Percentiles rank a stretch among this genome's conserved stretches.
These are phyloP conservation scores for Aspergillus pseudotamarii DNA, from an alignment of 2,329 filamentous ascomycete genomes.

Conservation along the genomic window DNA sequence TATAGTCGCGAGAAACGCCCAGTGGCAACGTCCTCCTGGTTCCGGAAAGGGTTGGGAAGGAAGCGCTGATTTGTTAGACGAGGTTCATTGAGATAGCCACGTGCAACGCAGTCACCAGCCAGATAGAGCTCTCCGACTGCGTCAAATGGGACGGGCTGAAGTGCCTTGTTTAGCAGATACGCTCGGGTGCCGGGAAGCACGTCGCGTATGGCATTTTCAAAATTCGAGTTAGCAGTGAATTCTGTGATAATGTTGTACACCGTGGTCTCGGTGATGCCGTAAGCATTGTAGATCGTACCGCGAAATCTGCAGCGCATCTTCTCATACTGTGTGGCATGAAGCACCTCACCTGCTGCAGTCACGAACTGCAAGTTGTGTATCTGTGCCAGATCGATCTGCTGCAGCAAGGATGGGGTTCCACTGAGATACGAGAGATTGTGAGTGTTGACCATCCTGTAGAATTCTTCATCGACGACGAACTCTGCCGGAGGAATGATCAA, in stretches of 20 bases:
- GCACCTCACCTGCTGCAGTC: not conserved
- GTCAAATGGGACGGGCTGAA: not conserved
- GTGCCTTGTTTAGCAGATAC: not conserved
- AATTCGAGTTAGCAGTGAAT: not conserved
- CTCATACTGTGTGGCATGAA: not conserved
- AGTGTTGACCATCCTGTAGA: not conserved
- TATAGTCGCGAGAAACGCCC: not conserved
- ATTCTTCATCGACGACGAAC: not conserved
- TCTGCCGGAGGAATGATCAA: not conserved
- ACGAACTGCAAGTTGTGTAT: not conserved
- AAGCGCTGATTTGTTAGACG: not conserved
- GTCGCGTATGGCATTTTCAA: not conserved
- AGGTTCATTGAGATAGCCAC: not conserved
- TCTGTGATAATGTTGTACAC: not conserved
- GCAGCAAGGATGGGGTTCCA: not conserved
- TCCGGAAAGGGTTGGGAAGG: not conserved
- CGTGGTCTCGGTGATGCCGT: not conserved
- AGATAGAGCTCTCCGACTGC: not conserved
- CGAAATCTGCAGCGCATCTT: not conserved
- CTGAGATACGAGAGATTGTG: not conserved
- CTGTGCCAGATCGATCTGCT: not conserved
- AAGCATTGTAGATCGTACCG: not conserved
- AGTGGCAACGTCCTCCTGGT: not conserved
- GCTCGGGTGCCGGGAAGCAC: not conserved
- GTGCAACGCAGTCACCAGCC: not conserved